A percentile compares a stretch with the other conserved stretches of the same genome.
These are phyloP conservation scores for Drechslera avenae DNA, from an alignment of 2,329 filamentous ascomycete genomes.

Conservation along the genomic window DNA sequence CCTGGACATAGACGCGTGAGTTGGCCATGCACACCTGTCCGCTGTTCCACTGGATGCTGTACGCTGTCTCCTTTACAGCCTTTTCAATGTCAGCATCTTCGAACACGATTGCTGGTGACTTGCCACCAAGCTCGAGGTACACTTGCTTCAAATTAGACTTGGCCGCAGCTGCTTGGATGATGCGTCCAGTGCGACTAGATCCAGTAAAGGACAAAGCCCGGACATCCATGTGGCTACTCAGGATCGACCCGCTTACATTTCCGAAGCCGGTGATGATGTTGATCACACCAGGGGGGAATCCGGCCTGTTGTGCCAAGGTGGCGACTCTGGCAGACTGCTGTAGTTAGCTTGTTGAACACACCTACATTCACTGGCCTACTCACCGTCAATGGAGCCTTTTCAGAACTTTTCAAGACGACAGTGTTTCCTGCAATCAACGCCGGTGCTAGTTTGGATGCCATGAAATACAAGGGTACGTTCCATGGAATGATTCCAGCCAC, in stretches of 20 bases:
- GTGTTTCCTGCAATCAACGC: slow-evolving; percentile 44
- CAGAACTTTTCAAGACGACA: slow-evolving; percentile 43
- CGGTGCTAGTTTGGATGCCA: slow-evolving; percentile 34
- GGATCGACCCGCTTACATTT: slow-evolving; percentile 78
- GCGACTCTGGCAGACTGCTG: slow-evolving; percentile 78
- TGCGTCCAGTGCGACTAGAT: slow-evolving; percentile 82
- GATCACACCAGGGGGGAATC: slow-evolving; percentile 79
- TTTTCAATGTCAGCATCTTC: slow-evolving; percentile 80
- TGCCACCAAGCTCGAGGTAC: slow-evolving; percentile 83
- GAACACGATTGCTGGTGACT: slow-evolving; percentile 82
- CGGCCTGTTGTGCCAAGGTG: slow-evolving; percentile 76
- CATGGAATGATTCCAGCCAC: slow-evolving; percentile 79
- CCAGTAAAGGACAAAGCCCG: slow-evolving; percentile 85
- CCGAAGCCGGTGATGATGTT: slow-evolving; percentile 82
- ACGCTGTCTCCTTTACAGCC: slow-evolving; percentile 61
- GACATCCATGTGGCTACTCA: slow-evolving; percentile 76
- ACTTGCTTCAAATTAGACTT: slow-evolving; percentile 85
- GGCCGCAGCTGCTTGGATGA: slow-evolving; percentile 73
- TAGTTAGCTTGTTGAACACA: slow-evolving; percentile 60
- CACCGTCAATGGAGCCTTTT: slow-evolving; percentile 68
- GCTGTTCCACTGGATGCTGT: slow-evolving; percentile 60
- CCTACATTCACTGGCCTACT: slow-evolving; percentile 57
- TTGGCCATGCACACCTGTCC: slow-evolving; percentile 67
- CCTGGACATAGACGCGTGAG: slow-evolving; percentile 63
- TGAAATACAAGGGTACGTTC: slow-evolving; percentile 38